Evolutionary conservation across 2,329 filamentous ascomycete genomes (phyloP).

Genomic region (Allantophomopsis lycopodina): DNA sequence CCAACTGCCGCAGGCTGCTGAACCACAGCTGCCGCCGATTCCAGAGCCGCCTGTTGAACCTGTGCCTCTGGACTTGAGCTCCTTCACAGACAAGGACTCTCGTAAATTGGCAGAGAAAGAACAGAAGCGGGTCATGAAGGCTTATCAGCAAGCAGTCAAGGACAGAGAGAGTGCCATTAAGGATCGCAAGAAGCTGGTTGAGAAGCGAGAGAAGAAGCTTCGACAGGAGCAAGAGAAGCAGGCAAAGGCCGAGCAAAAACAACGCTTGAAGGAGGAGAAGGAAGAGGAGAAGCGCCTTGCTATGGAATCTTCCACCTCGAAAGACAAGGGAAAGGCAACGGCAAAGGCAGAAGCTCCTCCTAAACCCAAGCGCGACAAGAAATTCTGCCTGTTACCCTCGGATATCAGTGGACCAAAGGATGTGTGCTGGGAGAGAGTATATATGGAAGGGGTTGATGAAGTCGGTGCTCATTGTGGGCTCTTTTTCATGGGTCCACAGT

Average conservation of each 20-base stretch:
- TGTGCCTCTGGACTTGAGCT: constrained; percentile 37
- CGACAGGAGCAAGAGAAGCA: constrained; percentile 24
- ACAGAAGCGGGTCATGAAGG: constrained; percentile 44
- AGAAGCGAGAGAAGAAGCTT: constrained; percentile 32
- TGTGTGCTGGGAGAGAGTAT: constrained; percentile 62
- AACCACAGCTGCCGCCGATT: constrained; percentile 27
- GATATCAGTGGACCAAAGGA: constrained; percentile 43
- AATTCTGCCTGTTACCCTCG: constrained; percentile 65
- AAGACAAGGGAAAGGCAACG: constrained; percentile 13
- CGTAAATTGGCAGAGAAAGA: constrained; percentile 60
- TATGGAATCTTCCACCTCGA: constrained; percentile 2
- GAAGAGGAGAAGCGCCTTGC: constrained; percentile 8
- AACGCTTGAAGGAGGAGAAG: constrained; percentile 17
- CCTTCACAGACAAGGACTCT: constrained; percentile 47
- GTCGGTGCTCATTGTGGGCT: constrained; percentile 74
- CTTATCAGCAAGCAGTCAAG: constrained; percentile 53
- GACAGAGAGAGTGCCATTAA: constrained; percentile 49
- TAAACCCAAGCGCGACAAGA: constrained; percentile 27
- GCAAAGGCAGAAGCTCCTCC: constrained; percentile 5
- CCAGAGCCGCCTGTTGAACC: constrained; percentile 39
- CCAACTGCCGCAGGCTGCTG: constrained; percentile 25
- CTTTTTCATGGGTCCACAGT: constrained; percentile 61
- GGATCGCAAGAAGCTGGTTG: constrained; percentile 44
- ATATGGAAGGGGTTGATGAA: constrained; percentile 75
- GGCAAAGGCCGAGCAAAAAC: constrained; percentile 16